A percentile compares a stretch with the other conserved stretches of the same genome.
Conservation (phyloP, 2,329 filamentous ascomycete species). For the Claviceps cyperi region DNA sequence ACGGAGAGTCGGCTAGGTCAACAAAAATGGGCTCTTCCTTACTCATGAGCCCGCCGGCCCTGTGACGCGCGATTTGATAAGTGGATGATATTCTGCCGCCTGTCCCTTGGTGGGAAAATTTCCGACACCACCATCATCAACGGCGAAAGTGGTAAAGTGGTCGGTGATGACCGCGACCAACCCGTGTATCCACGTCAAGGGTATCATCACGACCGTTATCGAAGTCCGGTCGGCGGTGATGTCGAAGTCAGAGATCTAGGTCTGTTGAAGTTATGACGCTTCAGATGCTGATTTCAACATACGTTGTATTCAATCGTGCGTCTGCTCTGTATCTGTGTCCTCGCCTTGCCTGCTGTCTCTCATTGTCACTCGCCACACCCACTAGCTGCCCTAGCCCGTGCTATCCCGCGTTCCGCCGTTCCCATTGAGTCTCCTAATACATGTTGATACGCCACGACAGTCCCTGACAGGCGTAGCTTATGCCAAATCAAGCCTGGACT, state of each 20-base stretch:
- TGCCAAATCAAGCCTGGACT: neutral
- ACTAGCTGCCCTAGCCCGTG: slow-evolving; percentile 1
- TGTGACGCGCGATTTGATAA: neutral
- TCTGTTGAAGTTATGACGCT: no score
- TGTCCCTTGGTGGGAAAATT: neutral
- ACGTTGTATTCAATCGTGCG: neutral
- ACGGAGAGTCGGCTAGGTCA: neutral
- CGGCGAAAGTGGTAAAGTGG: no score
- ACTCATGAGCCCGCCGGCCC: no score
- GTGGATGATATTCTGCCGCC: neutral
- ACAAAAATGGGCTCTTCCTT: neutral
- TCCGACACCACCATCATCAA: no score
- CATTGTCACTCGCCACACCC: neutral
- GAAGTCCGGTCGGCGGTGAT: no score
- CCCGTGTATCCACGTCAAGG: no score
- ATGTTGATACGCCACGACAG: slow-evolving; percentile 6
- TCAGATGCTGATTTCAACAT: no score
- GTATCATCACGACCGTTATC: no score
- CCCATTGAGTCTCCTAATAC: neutral
- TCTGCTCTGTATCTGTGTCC: neutral
- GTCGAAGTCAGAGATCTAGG: no score
- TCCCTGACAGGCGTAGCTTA: neutral
- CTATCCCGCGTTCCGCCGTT: slow-evolving; percentile 1
- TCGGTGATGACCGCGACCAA: no score
- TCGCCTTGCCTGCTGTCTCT: neutral